phyloP scores from a whole-genome alignment of 768 basidiomycete species.

The Termitomyces sp. region DNA sequence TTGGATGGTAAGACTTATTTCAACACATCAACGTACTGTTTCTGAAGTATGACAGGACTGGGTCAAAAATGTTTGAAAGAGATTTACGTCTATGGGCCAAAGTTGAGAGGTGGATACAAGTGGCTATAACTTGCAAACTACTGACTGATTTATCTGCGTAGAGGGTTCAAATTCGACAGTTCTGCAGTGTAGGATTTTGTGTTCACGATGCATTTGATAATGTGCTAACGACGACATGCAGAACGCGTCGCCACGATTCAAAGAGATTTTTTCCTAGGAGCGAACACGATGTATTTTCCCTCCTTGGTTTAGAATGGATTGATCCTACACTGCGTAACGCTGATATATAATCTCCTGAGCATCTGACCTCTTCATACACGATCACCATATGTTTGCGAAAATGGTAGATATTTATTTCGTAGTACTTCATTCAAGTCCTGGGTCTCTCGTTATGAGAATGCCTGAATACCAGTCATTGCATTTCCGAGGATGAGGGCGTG shows the following conservation, averaged over 20 bases:
- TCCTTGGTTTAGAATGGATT: conserved; percentile 65
- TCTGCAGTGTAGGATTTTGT: conserved; percentile 57
- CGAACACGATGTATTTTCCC: conserved; percentile 69
- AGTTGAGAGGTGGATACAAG: conserved; percentile 39
- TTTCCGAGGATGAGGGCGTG: conserved; percentile 92
- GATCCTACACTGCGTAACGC: conserved; percentile 72
- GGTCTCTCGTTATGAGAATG: conserved; percentile 58
- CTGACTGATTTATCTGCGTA: conserved; percentile 16
- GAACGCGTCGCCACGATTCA: conserved; percentile 61
- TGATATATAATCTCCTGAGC: conserved; percentile 34
- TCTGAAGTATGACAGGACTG: conserved; percentile 48
- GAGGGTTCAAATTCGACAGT: conserved; percentile 83
- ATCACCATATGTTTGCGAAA: not conserved
- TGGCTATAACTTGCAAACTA: not conserved
- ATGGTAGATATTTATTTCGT: not conserved
- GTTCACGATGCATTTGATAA: not conserved
- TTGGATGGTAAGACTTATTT: conserved; percentile 68
- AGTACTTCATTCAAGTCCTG: not conserved
- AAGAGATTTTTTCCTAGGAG: conserved; percentile 52
- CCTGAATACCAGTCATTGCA: conserved; percentile 84
- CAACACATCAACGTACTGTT: not conserved
- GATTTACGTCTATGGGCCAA: conserved; percentile 79
- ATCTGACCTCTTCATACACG: not conserved
- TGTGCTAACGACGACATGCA: conserved; percentile 19
- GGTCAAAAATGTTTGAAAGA: conserved; percentile 86